Conservation (phyloP, 192 early-diverging fungal genomes). For the Rhizophagus sp. region DNA sequence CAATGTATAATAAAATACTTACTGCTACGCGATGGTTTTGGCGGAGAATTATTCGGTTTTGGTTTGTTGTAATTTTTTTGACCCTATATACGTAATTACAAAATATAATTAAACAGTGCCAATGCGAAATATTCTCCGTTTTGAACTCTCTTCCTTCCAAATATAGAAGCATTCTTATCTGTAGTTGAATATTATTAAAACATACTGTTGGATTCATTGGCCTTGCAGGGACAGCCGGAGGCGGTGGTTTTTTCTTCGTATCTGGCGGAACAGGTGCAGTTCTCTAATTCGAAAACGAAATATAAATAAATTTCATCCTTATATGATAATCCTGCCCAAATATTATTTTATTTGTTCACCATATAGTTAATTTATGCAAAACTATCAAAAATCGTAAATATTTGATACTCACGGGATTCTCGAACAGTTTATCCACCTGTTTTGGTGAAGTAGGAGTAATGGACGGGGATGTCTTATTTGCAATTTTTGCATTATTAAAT, state of each 20-base stretch:
- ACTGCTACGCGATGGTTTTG: conserved; percentile 14
- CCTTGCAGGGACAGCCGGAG: conserved; percentile 27
- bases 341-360: conserved; percentile 1
- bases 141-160: too few species aligned
- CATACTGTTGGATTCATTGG: not conserved
- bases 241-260: conserved; percentile 20
- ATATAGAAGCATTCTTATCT: too few species aligned
- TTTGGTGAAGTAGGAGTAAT: conserved; percentile 12
- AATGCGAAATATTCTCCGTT: not conserved
- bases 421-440: conserved; percentile 29
- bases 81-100: not conserved
- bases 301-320: conserved; percentile 28
- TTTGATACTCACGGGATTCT: conserved; percentile 36
- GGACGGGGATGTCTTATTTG: conserved; percentile 24
- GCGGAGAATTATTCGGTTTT: not conserved
- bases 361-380: conserved; percentile 2
- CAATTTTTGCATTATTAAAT: conserved; percentile 37
- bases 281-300: conserved; percentile 27
- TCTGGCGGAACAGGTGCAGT: conserved; percentile 23
- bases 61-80: not conserved
- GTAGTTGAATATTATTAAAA: not conserved
- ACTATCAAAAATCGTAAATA: not conserved
- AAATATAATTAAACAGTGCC: not conserved
- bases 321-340: conserved; percentile 16
- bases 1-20: not conserved